Evolutionary conservation across 2,329 filamentous ascomycete genomes (phyloP).

Genomic region (Beauveria australis): DNA sequence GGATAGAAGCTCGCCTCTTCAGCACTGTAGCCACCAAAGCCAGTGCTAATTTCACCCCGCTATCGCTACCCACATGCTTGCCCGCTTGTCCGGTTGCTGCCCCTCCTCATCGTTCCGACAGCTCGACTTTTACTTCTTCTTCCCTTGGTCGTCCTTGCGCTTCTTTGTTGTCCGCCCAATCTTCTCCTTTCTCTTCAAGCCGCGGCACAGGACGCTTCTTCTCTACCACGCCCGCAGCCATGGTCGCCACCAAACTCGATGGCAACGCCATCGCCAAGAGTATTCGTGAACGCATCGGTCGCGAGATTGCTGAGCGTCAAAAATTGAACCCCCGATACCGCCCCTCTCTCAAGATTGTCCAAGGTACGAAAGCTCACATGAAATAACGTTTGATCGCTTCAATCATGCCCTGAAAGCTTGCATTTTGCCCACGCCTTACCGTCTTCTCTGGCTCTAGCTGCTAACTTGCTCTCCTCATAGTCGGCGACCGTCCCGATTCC

Average conservation of each 20-base stretch:
- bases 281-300: constrained; percentile 75
- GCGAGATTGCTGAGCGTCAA: constrained; percentile 75
- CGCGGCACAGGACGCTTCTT: constrained; percentile 29
- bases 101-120: not conserved
- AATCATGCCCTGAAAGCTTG: constrained; percentile 7
- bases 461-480: constrained; percentile 37
- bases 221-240: constrained; percentile 48
- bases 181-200: not conserved
- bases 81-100: not conserved
- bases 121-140: constrained; percentile 1
- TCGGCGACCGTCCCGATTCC: constrained; percentile 88
- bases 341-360: constrained; percentile 87
- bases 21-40: not conserved
- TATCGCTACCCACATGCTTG: not conserved
- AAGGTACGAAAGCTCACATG: constrained; percentile 52
- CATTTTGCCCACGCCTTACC: not conserved
- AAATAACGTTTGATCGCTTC: not conserved
- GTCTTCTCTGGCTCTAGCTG: not conserved
- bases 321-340: constrained; percentile 77
- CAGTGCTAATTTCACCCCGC: not conserved
- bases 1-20: not conserved
- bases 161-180: not conserved
- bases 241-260: constrained; percentile 89
- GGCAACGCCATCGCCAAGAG: constrained; percentile 89
- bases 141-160: not conserved